Conservation (phyloP, 2,329 filamentous ascomycete genomes). For the Ophiostoma ulmi region DNA sequence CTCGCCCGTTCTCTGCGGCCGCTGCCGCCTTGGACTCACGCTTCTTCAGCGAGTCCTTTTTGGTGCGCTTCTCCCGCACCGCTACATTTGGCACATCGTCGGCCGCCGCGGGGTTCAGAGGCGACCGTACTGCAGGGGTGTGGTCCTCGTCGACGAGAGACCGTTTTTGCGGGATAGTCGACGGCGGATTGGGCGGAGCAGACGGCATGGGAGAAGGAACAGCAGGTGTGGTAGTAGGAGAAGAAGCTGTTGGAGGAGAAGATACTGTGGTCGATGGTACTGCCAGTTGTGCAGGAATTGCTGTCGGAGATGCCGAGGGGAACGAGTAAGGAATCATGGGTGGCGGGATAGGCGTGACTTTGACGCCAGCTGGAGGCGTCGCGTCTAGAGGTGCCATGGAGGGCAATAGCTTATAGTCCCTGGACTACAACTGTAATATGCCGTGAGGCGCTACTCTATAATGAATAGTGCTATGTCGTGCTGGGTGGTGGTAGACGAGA, state of each 20-base stretch:
- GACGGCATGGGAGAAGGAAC: background rate
- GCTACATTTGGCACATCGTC: conserved; percentile 33
- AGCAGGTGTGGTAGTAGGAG: conserved; percentile 28
- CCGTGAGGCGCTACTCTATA: background rate
- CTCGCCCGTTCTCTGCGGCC: conserved; percentile 35
- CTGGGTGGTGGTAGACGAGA: background rate
- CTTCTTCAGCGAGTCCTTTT: conserved; percentile 65
- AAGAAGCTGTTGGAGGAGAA: conserved; percentile 24
- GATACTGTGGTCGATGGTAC: conserved; percentile 23
- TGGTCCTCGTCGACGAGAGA: conserved; percentile 61
- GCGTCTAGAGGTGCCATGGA: conserved; percentile 2
- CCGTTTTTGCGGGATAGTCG: conserved; percentile 57
- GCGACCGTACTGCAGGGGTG: conserved; percentile 65
- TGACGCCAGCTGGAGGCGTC: conserved; percentile 19
- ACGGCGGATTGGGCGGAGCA: conserved; percentile 20
- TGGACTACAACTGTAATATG: background rate
- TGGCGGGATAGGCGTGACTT: conserved; percentile 28
- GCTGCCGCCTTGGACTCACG: conserved; percentile 54
- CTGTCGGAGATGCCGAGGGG: background rate
- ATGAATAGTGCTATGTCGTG: background rate
- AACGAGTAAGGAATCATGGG: conserved; percentile 24
- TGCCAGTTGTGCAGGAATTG: conserved; percentile 21
- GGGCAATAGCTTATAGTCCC: background rate
- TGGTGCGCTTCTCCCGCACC: conserved; percentile 49
- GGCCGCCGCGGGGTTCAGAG: conserved; percentile 60